Evolutionary conservation across 495 filamentous ascomycete genomes (phyloP), one percentile per base, ranked within the genome.

Genomic region (Daldinia concentrica): DNA sequence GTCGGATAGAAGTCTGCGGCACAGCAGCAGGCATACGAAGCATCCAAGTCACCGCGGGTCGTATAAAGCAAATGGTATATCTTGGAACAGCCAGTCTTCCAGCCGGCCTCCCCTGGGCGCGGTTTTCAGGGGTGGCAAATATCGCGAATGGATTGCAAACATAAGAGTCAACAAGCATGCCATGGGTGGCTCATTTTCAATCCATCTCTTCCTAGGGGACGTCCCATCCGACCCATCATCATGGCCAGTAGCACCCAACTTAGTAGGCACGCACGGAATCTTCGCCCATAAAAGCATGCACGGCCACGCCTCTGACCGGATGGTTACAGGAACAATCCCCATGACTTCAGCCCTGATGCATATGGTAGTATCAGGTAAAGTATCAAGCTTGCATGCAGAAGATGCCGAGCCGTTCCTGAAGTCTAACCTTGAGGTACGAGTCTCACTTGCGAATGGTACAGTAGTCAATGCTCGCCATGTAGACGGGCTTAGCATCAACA

Each of bases 71-170:
- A 66, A 59, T 22, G 68, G 60, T 17, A 43, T 76, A 54, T 76
- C 69, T 11, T 71, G 68, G 71, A 69, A 72, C 51, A 64, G 68
- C 51, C 32, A 66, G 39, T 64, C 73, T 50, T 59, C 67, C 26
- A 48, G 36, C 57, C 69, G 58, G 57, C 71, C 52, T 66, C 24
- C 69, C 34, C 24, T 73, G 4, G 62, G 59, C 36, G 58, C 60
- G 3, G 61, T 80, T 41, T 76, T 82, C 29, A 65, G 34, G 6
- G 78, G 77, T 19, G 68, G 70, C 39, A 65, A 69, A 9, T 83
- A 86, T 67, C 80, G 79, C 27, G 84, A 92, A 73, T 92, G 89
- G 85, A 81, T 86, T n/a, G 83, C 84, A 63, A 89, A 88, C 73
- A 82, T 92, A 64, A 74, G 77, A 9, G 88, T 88, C 14, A 76